Conservation (phyloP, 768 basidiomycete genomes). For the Austroboletus eburneus region DNA sequence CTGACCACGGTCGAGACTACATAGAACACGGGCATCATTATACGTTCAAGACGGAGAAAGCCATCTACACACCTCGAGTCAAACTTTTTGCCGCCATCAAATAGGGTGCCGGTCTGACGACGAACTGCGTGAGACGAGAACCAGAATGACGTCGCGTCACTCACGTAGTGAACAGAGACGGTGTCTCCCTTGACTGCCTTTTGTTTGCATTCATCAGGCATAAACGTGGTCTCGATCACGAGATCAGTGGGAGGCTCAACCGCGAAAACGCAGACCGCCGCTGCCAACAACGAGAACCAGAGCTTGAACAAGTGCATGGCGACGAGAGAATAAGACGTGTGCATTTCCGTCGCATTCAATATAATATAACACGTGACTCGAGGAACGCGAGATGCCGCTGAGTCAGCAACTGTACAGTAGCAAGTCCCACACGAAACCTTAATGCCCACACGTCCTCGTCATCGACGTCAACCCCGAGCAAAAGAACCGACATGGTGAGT, state of each 20-base stretch:
- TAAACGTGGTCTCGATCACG: conserved; percentile 55
- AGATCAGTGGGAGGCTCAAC: conserved; percentile 52
- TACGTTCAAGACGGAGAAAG: neutral
- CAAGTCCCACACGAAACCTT: conserved; percentile 30
- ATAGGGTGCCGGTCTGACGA: conserved; percentile 68
- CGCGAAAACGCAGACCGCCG: conserved; percentile 46
- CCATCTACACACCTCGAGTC: conserved; percentile 70
- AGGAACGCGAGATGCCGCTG: conserved; percentile 19
- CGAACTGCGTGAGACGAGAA: neutral
- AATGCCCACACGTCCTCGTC: conserved; percentile 19
- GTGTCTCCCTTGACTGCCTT: conserved; percentile 59
- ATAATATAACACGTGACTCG: neutral
- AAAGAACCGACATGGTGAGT: conserved; percentile 50
- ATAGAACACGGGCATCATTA: neutral
- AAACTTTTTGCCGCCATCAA: conserved; percentile 74
- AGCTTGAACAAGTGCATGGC: conserved; percentile 51
- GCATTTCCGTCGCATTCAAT: neutral
- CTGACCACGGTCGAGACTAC: conserved; percentile 63
- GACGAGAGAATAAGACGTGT: neutral
- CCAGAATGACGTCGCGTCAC: conserved; percentile 16
- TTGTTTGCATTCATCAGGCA: conserved; percentile 52
- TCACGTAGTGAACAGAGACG: conserved; percentile 77
- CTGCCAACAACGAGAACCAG: conserved; percentile 43
- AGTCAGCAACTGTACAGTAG: conserved; percentile 42
- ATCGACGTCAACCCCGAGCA: conserved; percentile 28